phyloP scores from a whole-genome alignment of 2,329 filamentous ascomycete species.

The Corniculantispora saksenae region DNA sequence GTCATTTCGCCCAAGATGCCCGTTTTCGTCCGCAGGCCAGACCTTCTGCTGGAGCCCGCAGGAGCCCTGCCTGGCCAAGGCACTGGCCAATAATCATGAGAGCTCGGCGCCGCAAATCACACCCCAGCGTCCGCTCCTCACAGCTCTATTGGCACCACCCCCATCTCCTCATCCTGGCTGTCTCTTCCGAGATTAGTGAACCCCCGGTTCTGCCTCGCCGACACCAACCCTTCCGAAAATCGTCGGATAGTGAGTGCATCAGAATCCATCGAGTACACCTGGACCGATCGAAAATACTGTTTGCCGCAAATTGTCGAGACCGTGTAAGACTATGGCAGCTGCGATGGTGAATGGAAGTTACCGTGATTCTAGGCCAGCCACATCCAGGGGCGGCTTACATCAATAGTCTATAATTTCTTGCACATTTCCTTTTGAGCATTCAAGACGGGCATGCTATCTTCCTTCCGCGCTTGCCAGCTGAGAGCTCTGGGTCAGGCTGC shows the following conservation, averaged over 20 bases:
- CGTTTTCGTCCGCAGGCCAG: background rate
- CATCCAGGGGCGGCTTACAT: too few relatives aligned
- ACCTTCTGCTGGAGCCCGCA: background rate
- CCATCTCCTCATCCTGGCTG: constrained; percentile 3
- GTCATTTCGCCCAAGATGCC: background rate
- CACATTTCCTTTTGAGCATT: background rate
- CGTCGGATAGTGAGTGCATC: constrained; percentile 3
- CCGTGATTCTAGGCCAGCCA: background rate
- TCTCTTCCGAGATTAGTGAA: constrained; percentile 15
- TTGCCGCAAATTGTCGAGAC: background rate
- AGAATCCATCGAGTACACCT: background rate
- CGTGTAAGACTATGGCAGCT: background rate
- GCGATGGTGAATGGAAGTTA: background rate
- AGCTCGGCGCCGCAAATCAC: constrained; percentile 9
- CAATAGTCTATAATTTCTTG: background rate
- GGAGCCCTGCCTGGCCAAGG: constrained; percentile 13
- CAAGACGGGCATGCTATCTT: background rate
- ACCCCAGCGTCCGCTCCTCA: background rate
- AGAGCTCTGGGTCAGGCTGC: background rate
- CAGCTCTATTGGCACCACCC: constrained; percentile 6
- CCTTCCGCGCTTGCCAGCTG: too few relatives aligned
- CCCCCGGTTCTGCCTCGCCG: background rate
- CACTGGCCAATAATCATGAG: constrained; percentile 14
- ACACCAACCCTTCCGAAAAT: constrained; percentile 13
- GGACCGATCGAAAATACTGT: background rate